phyloP scores from a whole-genome alignment of 306 rosid species.

The Echinosophora koreensis region DNA sequence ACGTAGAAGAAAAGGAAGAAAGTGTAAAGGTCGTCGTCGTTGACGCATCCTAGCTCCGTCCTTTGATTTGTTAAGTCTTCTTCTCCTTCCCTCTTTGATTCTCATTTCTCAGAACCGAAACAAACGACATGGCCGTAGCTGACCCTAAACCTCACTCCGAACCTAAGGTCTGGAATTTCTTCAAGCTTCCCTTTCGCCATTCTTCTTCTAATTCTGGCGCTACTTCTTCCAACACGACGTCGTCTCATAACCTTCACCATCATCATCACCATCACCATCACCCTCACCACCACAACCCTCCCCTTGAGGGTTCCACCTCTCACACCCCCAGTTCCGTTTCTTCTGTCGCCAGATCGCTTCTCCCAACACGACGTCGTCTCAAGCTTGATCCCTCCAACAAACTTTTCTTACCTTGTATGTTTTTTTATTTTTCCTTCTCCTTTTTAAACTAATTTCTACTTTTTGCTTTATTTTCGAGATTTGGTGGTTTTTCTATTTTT shows the following conservation, averaged over 20 bases:
- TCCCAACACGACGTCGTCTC: conserved; percentile 94
- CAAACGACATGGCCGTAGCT: conserved; percentile 66
- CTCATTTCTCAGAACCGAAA: neutral
- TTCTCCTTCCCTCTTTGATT: neutral
- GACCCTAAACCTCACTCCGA: conserved; percentile 79
- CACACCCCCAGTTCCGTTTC: conserved; percentile 77
- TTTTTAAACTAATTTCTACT: neutral
- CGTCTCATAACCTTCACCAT: conserved; percentile 49
- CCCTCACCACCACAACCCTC: conserved; percentile 43
- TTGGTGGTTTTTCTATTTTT: neutral
- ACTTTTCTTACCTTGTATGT: conserved; percentile 96
- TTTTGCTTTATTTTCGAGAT: neutral
- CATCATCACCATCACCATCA: conserved; percentile 46
- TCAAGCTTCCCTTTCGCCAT: conserved; percentile 80
- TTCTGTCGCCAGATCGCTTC: conserved; percentile 90
- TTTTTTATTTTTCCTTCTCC: neutral
- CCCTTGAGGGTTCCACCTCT: conserved; percentile 61
- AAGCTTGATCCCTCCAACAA: conserved; percentile 94
- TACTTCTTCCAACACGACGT: conserved; percentile 50
- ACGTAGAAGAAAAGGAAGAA: neutral
- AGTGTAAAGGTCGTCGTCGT: conserved; percentile 49
- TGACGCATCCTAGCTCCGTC: neutral
- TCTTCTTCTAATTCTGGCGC: conserved; percentile 38
- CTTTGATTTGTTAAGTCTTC: neutral
- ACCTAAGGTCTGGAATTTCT: conserved; percentile 89